Evolutionary conservation across 257 asterid species (phyloP).

Genomic region (Fraxinus excelsior): DNA sequence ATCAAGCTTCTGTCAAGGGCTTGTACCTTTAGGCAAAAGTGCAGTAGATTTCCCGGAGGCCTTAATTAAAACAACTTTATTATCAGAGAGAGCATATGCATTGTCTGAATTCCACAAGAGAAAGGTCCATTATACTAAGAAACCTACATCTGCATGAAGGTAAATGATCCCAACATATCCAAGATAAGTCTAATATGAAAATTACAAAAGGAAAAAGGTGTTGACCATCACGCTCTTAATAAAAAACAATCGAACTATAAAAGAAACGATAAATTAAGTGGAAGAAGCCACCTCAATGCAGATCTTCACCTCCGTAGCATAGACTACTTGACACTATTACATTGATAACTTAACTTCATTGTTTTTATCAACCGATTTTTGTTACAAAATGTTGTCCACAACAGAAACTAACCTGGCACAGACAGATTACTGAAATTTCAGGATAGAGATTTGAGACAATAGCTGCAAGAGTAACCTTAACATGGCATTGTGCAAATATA

Average conservation of each 20-base stretch:
- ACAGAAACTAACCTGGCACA: neutral
- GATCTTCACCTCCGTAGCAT: neutral
- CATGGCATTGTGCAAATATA: too few relatives aligned
- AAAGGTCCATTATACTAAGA: neutral
- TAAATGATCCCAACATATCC: neutral
- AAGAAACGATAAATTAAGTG: neutral
- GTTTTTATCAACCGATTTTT: neutral
- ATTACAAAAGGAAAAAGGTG: neutral
- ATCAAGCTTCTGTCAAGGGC: neutral
- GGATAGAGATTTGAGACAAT: neutral
- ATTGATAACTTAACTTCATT: neutral
- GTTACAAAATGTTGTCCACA: neutral
- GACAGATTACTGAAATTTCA: neutral
- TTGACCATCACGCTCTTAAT: neutral
- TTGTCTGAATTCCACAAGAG: neutral
- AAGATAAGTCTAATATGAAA: neutral
- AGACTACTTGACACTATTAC: neutral
- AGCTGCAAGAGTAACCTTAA: neutral
- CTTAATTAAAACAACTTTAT: neutral
- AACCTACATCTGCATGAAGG: neutral
- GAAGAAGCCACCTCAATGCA: neutral
- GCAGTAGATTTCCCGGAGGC: neutral
- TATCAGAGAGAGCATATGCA: neutral
- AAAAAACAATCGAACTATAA: too few relatives aligned
- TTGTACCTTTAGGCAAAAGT: neutral